Percentiles rank a stretch among this genome's conserved stretches.
Conservation (phyloP, 2,329 filamentous ascomycete genomes). For the Cordyceps cateniannulata region DNA sequence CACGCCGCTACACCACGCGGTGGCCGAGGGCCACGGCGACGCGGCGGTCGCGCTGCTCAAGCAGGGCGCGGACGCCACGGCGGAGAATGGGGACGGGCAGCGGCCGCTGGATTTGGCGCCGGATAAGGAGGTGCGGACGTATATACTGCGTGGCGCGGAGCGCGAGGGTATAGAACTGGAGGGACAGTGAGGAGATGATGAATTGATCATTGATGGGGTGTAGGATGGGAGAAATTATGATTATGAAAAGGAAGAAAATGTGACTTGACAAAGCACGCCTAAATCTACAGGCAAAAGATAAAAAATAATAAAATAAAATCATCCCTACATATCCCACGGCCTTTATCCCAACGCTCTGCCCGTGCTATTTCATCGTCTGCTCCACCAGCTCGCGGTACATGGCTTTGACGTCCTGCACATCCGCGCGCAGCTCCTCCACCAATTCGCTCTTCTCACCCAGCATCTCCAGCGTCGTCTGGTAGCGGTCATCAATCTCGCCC, state of each 20-base stretch:
- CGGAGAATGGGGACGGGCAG: constrained; percentile 64
- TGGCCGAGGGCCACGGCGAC: constrained; percentile 74
- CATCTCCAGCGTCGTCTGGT: constrained; percentile 89
- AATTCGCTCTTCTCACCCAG: constrained; percentile 94
- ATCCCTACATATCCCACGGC: too few species aligned
- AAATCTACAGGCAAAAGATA: background rate
- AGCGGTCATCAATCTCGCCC: constrained; percentile 63
- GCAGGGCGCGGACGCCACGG: constrained; percentile 74
- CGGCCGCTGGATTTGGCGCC: constrained; percentile 77
- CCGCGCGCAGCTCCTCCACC: constrained; percentile 82
- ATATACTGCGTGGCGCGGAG: constrained; percentile 72
- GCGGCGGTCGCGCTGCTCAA: constrained; percentile 77
- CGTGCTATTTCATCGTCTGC: constrained; percentile 60
- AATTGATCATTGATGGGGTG: background rate
- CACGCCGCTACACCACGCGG: constrained; percentile 83
- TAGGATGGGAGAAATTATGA: constrained; percentile 3
- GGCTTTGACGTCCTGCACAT: constrained; percentile 88
- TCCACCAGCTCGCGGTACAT: constrained; percentile 94
- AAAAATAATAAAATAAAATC: background rate
- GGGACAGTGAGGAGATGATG: constrained; percentile 3
- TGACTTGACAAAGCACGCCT: background rate
- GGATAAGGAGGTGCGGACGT: constrained; percentile 68
- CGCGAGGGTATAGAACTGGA: constrained; percentile 69
- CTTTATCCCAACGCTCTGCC: background rate
- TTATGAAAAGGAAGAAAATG: background rate